phyloP scores from a whole-genome alignment of 2,329 filamentous ascomycete species.

The Polychaeton citri region DNA sequence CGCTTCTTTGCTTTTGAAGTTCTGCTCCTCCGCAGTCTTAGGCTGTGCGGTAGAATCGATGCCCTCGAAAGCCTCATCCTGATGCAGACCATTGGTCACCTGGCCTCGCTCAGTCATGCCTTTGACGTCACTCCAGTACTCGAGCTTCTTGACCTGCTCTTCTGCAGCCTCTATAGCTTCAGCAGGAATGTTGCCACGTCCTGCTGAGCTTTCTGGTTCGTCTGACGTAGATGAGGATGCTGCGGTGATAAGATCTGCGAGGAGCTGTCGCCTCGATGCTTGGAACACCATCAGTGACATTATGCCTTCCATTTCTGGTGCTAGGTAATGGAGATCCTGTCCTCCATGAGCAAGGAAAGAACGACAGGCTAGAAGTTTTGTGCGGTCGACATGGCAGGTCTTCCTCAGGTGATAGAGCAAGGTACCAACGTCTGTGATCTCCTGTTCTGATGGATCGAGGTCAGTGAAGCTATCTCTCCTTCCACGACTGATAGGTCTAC shows the following conservation, averaged over 20 bases:
- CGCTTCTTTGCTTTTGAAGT: not conserved
- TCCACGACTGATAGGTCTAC: slow-evolving; percentile 1
- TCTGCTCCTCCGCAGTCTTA: not conserved
- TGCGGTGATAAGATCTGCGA: slow-evolving; percentile 50
- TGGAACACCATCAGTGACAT: slow-evolving; percentile 86
- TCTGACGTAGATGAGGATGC: slow-evolving; percentile 18
- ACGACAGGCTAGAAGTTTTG: slow-evolving; percentile 74
- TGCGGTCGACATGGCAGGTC: slow-evolving; percentile 63
- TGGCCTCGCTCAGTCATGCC: slow-evolving; percentile 19
- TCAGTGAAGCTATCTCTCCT: not conserved
- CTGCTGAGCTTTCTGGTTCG: slow-evolving; percentile 33
- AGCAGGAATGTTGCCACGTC: slow-evolving; percentile 54
- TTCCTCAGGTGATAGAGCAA: slow-evolving; percentile 55
- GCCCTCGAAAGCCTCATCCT: not conserved
- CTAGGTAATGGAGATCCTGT: slow-evolving; percentile 62
- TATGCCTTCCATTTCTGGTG: slow-evolving; percentile 65
- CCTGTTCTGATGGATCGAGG: slow-evolving; percentile 19
- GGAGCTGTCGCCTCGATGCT: slow-evolving; percentile 63
- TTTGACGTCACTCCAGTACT: slow-evolving; percentile 70
- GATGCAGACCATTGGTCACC: not conserved
- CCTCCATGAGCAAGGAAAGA: slow-evolving; percentile 67
- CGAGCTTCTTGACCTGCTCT: slow-evolving; percentile 64
- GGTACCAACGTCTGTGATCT: slow-evolving; percentile 51
- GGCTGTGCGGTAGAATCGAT: not conserved
- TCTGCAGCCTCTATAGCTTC: slow-evolving; percentile 65